These are phyloP conservation scores for Epipyxis sp. DNA, from an alignment of 108 stramenopile genomes.

Conservation along the genomic window DNA sequence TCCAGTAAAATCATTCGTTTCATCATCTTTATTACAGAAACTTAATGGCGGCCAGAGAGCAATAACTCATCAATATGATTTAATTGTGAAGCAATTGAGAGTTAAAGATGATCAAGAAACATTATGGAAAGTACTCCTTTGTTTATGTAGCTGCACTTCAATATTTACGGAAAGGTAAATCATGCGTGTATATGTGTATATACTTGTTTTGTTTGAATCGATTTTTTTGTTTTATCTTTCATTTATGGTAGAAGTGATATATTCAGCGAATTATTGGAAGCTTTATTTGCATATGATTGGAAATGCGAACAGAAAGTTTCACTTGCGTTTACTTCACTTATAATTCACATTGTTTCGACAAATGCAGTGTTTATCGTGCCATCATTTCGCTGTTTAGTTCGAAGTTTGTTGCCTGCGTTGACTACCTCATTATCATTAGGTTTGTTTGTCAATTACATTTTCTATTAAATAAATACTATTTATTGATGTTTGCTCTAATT, in stretches of 20 bases:
- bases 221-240: not conserved
- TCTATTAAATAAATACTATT: too few species aligned
- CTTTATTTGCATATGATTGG: not conserved
- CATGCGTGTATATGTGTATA: not conserved
- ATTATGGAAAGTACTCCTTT: not conserved
- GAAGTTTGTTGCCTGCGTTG: not conserved
- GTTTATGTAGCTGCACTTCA: not conserved
- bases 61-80: slow-evolving; percentile 15
- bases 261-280: not conserved
- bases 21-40: too few species aligned
- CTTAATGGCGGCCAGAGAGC: too few species aligned
- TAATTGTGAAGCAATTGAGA: slow-evolving; percentile 5
- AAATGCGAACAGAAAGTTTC: not conserved
- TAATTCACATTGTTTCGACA: not conserved
- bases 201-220: not conserved
- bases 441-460: too few species aligned
- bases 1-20: too few species aligned
- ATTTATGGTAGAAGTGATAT: not conserved
- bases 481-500: too few species aligned
- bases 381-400: not conserved
- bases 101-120: not conserved
- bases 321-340: not conserved
- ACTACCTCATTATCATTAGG: not conserved
- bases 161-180: not conserved
- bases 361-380: not conserved